Evolutionary conservation across 768 basidiomycete species (phyloP), one percentile per base, ranked within the genome.

Genomic region (Fibroporia radiculosa): DNA sequence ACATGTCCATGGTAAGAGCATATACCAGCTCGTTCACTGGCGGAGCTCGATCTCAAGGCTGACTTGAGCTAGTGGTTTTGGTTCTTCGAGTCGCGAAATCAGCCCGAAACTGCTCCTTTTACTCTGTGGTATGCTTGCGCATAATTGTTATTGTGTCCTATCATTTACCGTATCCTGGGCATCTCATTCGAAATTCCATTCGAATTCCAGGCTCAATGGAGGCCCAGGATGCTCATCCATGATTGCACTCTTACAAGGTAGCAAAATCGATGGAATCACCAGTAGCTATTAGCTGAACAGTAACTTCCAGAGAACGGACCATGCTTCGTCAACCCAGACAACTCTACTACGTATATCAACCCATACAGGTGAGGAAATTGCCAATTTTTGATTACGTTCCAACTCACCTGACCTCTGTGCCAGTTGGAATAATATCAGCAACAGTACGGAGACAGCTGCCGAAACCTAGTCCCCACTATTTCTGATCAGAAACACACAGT

Each of bases 101-200:
- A 68, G 2, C 77, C 80, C 0, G 74, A 79, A 39, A 78, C 70
- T 1, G 80, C 80, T 0, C 81, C 81, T 0, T 77, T 84, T 52
- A 80, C 80, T 2, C 65, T 83, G 19, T 84, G 82, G 80, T n/a
- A n/a, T n/a, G n/a, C n/a, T n/a, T n/a, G n/a, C n/a, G n/a, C 77
- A 47, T 32, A 59, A 25, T 40, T n/a, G 33, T 13, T n/a, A 3
- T 10, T 7, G 13, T 13, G 19, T n/a, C n/a, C n/a, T n/a, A n/a
- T 13, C 13, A 36, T 7, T 12, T 14, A 6, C n/a, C n/a, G n/a
- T n/a, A n/a, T n/a, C n/a, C n/a, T n/a, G n/a, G n/a, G n/a, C n/a
- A n/a, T n/a, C n/a, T n/a, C n/a, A n/a, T n/a, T n/a, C n/a, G n/a
- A n/a, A n/a, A n/a, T n/a, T n/a, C n/a, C n/a, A n/a, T n/a, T n/a